These are phyloP conservation scores for Fusarium sp. DNA, from an alignment of 2,329 filamentous ascomycete genomes.

Conservation along the genomic window DNA sequence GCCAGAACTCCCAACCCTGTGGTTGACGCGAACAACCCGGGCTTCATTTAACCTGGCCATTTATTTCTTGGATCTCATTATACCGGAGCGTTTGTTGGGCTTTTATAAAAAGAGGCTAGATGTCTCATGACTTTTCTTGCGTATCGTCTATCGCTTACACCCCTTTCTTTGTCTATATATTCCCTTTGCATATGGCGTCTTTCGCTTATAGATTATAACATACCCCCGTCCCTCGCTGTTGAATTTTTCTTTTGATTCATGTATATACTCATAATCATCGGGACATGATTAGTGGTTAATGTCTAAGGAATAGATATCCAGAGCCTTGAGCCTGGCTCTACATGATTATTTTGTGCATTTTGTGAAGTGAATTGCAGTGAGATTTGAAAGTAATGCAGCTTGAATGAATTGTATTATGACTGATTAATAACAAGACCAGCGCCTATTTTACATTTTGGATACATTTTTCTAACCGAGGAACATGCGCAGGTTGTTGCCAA, in stretches of 20 bases:
- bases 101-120: constrained; percentile 11
- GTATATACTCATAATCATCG: constrained; percentile 32
- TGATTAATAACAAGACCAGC: not conserved
- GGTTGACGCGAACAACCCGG: constrained; percentile 42
- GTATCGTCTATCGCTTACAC: constrained; percentile 10
- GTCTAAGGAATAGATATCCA: constrained; percentile 33
- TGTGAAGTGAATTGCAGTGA: not conserved
- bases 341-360: constrained; percentile 6
- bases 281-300: constrained; percentile 41
- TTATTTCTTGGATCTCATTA: constrained; percentile 3
- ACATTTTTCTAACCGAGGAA: constrained; percentile 71
- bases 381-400: not conserved
- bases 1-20: constrained; percentile 36
- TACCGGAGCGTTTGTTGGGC: constrained; percentile 9
- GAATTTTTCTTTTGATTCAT: constrained; percentile 9
- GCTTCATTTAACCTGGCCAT: constrained; percentile 37
- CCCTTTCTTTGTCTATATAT: constrained; percentile 10
- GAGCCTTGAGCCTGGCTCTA: constrained; percentile 20
- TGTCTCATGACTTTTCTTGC: constrained; percentile 29
- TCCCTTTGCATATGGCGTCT: constrained; percentile 22
- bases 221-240: constrained; percentile 33
- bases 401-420: not conserved
- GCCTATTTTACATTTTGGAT: constrained; percentile 4
- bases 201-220: constrained; percentile 38
- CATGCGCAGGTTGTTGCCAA: constrained; percentile 82